These are phyloP conservation scores for Geosmithia flava DNA, from an alignment of 2,329 filamentous ascomycete genomes.

Conservation along the genomic window DNA sequence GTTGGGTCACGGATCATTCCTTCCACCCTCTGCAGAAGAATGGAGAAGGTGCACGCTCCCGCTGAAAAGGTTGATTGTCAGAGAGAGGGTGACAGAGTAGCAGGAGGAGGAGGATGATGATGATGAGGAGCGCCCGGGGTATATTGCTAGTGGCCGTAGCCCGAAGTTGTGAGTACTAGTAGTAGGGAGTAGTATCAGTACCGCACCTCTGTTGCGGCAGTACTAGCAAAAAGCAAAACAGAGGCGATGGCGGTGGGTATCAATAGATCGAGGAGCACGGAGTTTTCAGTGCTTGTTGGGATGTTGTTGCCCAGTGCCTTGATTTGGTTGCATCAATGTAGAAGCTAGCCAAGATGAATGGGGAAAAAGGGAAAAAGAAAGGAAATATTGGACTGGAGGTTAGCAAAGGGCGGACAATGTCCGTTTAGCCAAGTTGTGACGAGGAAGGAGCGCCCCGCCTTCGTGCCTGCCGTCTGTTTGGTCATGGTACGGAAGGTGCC, in stretches of 20 bases:
- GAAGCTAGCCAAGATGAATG: not conserved
- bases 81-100: not conserved
- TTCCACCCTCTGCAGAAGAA: not conserved
- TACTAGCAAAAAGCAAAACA: too few relatives aligned
- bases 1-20: not conserved
- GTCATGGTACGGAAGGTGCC: too few relatives aligned
- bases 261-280: too few relatives aligned
- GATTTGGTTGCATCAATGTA: not conserved
- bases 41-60: not conserved
- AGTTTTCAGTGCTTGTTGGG: too few relatives aligned
- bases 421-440: not conserved
- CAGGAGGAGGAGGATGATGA: not conserved
- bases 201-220: too few relatives aligned
- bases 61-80: not conserved
- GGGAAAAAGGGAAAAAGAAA: not conserved
- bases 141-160: too few relatives aligned
- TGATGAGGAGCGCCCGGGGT: too few relatives aligned
- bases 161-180: too few relatives aligned
- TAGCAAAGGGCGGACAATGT: not conserved
- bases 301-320: not conserved
- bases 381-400: not conserved
- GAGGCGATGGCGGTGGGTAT: too few relatives aligned
- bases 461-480: too few relatives aligned
- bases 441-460: not conserved
- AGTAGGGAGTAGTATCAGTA: too few relatives aligned